phyloP scores from a whole-genome alignment of 257 asterid species.

The Nicotiana knightiana region DNA sequence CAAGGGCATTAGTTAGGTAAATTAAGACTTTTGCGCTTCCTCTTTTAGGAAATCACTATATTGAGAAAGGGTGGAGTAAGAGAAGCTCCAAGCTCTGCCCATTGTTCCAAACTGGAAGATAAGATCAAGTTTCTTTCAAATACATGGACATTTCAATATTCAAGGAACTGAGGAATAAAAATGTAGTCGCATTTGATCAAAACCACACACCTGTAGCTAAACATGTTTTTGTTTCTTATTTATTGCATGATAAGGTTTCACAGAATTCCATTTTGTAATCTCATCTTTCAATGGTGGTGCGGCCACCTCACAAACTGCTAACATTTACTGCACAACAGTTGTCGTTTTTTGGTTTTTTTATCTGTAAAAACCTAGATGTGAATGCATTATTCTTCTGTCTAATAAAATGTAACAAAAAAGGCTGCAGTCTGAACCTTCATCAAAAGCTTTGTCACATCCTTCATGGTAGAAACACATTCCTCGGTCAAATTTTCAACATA shows the following conservation, averaged over 20 bases:
- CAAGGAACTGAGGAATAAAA: neutral
- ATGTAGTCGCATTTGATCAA: neutral
- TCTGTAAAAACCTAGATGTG: neutral
- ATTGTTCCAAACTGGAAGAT: neutral
- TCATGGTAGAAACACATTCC: conserved; percentile 84
- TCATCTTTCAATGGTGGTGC: neutral
- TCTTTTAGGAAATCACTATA: neutral
- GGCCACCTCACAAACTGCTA: neutral
- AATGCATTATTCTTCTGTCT: neutral
- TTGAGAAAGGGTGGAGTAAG: neutral
- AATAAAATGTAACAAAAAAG: neutral
- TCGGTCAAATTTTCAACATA: conserved; percentile 96
- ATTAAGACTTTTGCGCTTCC: neutral
- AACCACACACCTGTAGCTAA: neutral
- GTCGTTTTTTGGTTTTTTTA: neutral
- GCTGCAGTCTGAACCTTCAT: conserved; percentile 53
- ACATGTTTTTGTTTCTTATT: neutral
- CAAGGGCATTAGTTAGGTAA: neutral
- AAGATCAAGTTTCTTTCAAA: neutral
- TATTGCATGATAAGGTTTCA: neutral
- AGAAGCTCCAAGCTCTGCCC: neutral
- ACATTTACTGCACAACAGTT: neutral
- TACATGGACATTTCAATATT: neutral
- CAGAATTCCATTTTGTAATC: neutral
- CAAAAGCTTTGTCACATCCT: conserved; percentile 78